These are phyloP conservation scores for Blastobotrys terrestris DNA, from an alignment of 805 yeast genomes.

Conservation along the genomic window DNA sequence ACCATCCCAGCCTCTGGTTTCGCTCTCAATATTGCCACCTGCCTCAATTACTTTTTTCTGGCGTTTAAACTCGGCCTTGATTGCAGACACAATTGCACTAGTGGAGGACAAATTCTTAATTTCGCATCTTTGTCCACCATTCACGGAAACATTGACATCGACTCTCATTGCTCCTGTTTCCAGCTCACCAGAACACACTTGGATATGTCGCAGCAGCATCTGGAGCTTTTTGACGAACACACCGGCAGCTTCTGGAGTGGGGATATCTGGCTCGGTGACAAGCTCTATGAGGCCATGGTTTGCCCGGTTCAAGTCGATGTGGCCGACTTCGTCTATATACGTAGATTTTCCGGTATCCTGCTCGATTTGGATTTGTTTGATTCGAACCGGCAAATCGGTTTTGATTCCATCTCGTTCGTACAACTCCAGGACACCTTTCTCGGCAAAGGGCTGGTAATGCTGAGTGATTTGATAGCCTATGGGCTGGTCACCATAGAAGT, in stretches of 20 bases:
- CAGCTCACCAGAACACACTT: constrained; percentile 80
- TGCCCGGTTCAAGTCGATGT: constrained; percentile 76
- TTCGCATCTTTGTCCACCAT: constrained; percentile 66
- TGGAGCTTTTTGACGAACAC: constrained; percentile 80
- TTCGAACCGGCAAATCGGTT: constrained; percentile 41
- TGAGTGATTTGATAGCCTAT: constrained; percentile 95
- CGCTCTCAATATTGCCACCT: constrained; percentile 38
- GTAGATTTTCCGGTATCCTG: constrained; percentile 89
- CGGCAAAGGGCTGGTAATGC: constrained; percentile 72
- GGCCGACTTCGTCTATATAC: constrained; percentile 40
- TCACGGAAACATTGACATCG: constrained; percentile 86
- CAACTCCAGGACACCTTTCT: constrained; percentile 53
- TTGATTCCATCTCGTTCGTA: constrained; percentile 47
- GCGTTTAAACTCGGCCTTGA: constrained; percentile 62
- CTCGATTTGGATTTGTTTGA: constrained; percentile 83
- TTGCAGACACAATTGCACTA: constrained; percentile 70
- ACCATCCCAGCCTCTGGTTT: constrained; percentile 94
- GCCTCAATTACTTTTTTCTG: constrained; percentile 48
- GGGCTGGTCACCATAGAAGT: constrained; percentile 95
- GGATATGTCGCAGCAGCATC: constrained; percentile 56
- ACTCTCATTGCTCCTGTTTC: constrained; percentile 95
- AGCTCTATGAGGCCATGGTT: constrained; percentile 84
- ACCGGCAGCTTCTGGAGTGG: constrained; percentile 56
- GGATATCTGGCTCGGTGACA: constrained; percentile 86
- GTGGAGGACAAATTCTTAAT: constrained; percentile 84